Conservation (phyloP, 1,284 basidiomycete species). For the Cryptococcus floricola region DNA sequence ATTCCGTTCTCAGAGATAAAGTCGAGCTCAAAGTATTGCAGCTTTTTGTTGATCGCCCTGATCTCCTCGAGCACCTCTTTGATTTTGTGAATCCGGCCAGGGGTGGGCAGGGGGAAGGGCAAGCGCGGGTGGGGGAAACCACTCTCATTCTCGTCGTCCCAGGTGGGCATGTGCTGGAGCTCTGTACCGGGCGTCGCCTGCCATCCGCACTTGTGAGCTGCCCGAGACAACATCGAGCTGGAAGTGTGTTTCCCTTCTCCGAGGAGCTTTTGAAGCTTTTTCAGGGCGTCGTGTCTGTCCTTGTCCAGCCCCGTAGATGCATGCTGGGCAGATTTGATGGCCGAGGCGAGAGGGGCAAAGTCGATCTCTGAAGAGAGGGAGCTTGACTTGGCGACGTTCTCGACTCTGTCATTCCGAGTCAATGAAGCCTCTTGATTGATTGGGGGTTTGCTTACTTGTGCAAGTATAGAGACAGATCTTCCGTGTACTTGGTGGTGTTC, state of each 20-base stretch:
- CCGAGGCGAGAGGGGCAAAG: conserved; percentile 53
- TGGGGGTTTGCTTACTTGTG: conserved; percentile 43
- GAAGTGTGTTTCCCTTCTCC: conserved; percentile 23
- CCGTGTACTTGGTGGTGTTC: conserved; percentile 71
- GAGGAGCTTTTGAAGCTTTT: conserved; percentile 44
- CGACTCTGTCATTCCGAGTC: conserved; percentile 50
- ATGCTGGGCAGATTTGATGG: conserved; percentile 55
- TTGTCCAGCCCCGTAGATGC: conserved; percentile 59
- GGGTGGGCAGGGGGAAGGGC: conserved; percentile 15
- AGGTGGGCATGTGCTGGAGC: conserved; percentile 1
- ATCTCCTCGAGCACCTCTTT: conserved; percentile 63
- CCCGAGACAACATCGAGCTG: conserved; percentile 1
- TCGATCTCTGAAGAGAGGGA: conserved; percentile 43
- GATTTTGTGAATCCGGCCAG: conserved; percentile 50
- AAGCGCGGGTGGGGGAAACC: conserved; percentile 3
- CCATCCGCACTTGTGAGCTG: not conserved
- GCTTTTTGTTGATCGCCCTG: conserved; percentile 63
- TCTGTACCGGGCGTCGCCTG: not conserved
- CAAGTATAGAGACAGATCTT: conserved; percentile 62
- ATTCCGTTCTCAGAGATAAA: conserved; percentile 77
- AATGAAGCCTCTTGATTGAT: not conserved
- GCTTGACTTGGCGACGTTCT: conserved; percentile 47
- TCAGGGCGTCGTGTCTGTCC: conserved; percentile 51
- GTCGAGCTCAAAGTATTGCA: conserved; percentile 73
- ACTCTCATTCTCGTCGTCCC: not conserved